A percentile compares a stretch with the other conserved stretches of the same genome.
phyloP scores from a whole-genome alignment of 306 rosid genomes.

The Citrullus colocynthis region DNA sequence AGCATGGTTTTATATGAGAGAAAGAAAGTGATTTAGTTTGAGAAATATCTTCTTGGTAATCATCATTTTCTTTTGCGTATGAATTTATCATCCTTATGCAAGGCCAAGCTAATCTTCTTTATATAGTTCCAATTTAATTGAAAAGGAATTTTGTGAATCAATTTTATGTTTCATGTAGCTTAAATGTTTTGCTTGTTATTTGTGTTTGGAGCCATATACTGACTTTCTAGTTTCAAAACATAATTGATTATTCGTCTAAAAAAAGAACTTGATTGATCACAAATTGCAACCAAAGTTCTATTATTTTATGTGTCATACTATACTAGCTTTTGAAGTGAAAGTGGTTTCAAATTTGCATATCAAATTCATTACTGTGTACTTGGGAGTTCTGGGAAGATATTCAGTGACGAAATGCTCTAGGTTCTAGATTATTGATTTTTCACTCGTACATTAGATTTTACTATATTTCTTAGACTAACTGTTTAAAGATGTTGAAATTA shows the following conservation, averaged over 20 bases:
- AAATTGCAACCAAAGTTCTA: not conserved
- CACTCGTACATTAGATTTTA: not conserved
- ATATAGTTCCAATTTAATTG: not conserved
- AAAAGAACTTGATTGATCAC: not conserved
- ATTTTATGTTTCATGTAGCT: not conserved
- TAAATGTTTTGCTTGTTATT: not conserved
- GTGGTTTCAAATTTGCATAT: not conserved
- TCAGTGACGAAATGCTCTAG: not conserved
- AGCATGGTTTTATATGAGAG: not conserved
- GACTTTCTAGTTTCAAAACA: not conserved
- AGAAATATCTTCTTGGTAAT: not conserved
- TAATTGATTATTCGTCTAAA: not conserved
- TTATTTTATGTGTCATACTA: not conserved
- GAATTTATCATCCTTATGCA: not conserved
- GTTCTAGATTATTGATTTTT: not conserved
- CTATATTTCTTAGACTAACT: not conserved
- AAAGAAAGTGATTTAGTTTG: not conserved
- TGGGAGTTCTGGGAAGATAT: not conserved
- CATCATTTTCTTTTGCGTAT: not conserved
- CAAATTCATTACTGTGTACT: not conserved
- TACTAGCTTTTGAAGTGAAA: not conserved
- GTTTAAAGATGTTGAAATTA: not conserved
- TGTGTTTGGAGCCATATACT: not conserved
- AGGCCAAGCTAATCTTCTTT: not conserved
- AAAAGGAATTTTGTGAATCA: not conserved